Evolutionary conservation across 331 rosid species (phyloP).

Genomic region (Pyracantha coccinea): DNA sequence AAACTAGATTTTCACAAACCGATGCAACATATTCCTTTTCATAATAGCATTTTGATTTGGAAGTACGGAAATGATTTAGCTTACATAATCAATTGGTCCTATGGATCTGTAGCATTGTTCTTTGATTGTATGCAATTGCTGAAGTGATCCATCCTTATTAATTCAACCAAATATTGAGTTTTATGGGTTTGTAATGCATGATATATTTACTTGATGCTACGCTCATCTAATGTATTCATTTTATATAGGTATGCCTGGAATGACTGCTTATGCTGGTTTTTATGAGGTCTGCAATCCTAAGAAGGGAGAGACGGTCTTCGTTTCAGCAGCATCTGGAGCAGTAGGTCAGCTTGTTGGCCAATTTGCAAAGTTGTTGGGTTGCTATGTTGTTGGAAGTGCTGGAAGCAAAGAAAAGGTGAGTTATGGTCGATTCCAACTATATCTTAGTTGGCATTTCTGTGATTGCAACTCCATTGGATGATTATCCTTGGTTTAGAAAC

Average conservation of each 20-base stretch:
- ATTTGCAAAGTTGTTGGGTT: too few relatives aligned
- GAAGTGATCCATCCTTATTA: not conserved
- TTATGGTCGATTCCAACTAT: not conserved
- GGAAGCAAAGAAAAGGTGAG: slow-evolving; percentile 47
- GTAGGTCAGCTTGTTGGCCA: slow-evolving; percentile 60
- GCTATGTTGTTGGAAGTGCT: slow-evolving; percentile 59
- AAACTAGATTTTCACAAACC: not conserved
- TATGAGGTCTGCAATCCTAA: slow-evolving; percentile 38
- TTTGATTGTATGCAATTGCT: not conserved
- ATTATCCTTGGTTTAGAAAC: not conserved
- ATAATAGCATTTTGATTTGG: not conserved
- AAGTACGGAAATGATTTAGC: not conserved
- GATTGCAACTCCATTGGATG: not conserved
- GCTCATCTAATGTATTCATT: not conserved
- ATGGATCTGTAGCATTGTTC: not conserved
- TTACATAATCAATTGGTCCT: not conserved
- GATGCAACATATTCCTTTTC: not conserved
- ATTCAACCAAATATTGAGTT: not conserved
- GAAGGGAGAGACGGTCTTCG: slow-evolving; percentile 39
- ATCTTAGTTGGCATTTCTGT: too few relatives aligned
- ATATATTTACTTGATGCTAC: not conserved
- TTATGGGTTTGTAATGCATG: not conserved
- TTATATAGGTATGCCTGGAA: slow-evolving; percentile 45
- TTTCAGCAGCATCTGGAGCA: slow-evolving; percentile 60
- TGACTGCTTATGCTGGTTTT: slow-evolving; percentile 47